phyloP scores from a whole-genome alignment of 441 rosid genomes.

The Macaranga tanarius region DNA sequence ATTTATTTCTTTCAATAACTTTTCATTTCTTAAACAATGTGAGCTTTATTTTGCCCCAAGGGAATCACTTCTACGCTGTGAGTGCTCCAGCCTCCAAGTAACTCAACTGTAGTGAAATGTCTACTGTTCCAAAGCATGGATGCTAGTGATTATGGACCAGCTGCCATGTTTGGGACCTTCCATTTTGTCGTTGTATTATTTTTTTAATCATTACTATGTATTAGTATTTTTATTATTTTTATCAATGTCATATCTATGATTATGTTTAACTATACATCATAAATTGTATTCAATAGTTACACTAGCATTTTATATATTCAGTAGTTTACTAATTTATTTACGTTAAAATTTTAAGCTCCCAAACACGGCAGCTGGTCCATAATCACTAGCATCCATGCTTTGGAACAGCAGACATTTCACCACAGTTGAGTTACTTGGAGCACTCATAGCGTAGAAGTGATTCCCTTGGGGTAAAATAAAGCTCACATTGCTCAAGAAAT shows the following conservation, averaged over 20 bases:
- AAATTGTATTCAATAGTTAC: too few relatives aligned
- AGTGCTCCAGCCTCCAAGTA: constrained; percentile 52
- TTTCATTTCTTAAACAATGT: constrained; percentile 71
- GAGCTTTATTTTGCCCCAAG: constrained; percentile 62
- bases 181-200: too few relatives aligned
- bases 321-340: too few relatives aligned
- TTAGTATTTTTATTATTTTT: too few relatives aligned
- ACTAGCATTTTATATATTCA: too few relatives aligned
- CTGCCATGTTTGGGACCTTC: constrained; percentile 77
- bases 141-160: constrained; percentile 67
- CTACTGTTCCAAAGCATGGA: constrained; percentile 66
- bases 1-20: constrained; percentile 52
- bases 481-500: constrained; percentile 68
- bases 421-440: constrained; percentile 52
- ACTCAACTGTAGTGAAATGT: constrained; percentile 69
- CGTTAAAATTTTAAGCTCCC: too few relatives aligned
- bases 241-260: too few relatives aligned
- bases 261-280: too few relatives aligned
- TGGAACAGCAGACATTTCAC: constrained; percentile 70
- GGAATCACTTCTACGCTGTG: constrained; percentile 65
- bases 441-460: constrained; percentile 67
- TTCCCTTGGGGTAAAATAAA: constrained; percentile 61
- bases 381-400: constrained; percentile 62
- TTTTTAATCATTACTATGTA: too few relatives aligned
- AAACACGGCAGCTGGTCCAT: constrained; percentile 75